Conservation (phyloP, 2,329 filamentous ascomycete genomes). For the Ophidiomyces ophidiicola region DNA sequence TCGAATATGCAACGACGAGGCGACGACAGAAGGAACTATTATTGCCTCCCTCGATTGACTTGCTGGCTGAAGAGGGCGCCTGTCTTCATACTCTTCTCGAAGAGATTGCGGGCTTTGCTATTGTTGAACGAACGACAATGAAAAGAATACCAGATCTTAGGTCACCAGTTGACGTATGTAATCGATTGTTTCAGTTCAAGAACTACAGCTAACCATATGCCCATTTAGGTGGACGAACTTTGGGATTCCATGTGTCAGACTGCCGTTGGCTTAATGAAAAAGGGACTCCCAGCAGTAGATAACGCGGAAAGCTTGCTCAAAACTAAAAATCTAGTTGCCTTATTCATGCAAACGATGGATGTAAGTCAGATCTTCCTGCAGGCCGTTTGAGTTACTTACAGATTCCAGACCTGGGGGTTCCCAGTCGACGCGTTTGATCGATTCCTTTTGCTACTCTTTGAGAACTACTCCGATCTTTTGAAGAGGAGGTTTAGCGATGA, state of each 20-base stretch:
- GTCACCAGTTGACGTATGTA: constrained; percentile 62
- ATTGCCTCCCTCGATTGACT: constrained; percentile 60
- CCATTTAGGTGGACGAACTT: constrained; percentile 73
- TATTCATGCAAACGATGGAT: constrained; percentile 98
- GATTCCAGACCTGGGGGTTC: constrained; percentile 71
- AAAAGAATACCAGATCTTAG: constrained; percentile 71
- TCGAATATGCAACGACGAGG: constrained; percentile 84
- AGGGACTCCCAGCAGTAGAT: constrained; percentile 63
- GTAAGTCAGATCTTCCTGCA: constrained; percentile 36
- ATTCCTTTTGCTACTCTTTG: constrained; percentile 77
- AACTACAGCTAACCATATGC: constrained; percentile 13
- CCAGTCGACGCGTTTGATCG: constrained; percentile 68
- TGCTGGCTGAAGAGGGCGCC: constrained; percentile 70
- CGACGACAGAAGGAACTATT: constrained; percentile 84
- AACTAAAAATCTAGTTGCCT: constrained; percentile 80
- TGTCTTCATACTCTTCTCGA: constrained; percentile 84
- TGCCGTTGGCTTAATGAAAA: constrained; percentile 68
- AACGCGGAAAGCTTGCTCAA: constrained; percentile 87
- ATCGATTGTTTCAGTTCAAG: not conserved
- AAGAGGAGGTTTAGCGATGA: constrained; percentile 89
- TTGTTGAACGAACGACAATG: constrained; percentile 91
- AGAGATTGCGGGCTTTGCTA: constrained; percentile 89
- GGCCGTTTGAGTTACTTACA: not conserved
- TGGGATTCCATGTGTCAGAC: constrained; percentile 97
- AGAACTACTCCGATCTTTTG: constrained; percentile 83